Base-by-base conservation (phyloP, 2,329 filamentous ascomycete genomes). In the Cladophialophora bantiana region DNA sequence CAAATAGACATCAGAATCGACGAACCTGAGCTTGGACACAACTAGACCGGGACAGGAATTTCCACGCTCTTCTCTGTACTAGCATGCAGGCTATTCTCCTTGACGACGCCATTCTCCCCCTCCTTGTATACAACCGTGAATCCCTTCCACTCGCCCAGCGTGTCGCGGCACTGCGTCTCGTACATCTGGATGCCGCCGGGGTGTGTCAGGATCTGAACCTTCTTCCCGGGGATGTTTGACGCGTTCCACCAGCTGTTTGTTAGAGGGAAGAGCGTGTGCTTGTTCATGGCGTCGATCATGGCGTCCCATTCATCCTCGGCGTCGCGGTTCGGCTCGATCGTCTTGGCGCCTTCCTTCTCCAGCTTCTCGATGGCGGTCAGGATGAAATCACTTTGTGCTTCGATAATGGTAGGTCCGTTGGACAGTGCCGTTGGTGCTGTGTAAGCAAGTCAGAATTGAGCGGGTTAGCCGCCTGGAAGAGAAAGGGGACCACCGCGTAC, bases 221-320 rank as follows among this genome's bases (percentile, higher is more conserved):
- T 65, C 77, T 88, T 88, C 0, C 82, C 84, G 0, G 86, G 85
- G 0, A 87, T 78, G 38, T 78, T 85, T 0, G 80, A 82, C 1
- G 86, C 86, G 82, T 86, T 85, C 70, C 86, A 88, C 18, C 83
- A 87, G 3, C 79, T 83, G n/a, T 75, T 77, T 0, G 81, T 81
- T 0, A 78, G 82, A 0, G 84, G 83, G 65, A 88, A 80, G 3
- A 88, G 75, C 5, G 79, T 81, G n/a, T 48, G 70, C 69, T 85
- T 75, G 45, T 79, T 82, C 2, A 85, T 61, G 1, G 81, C 77
- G 26, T 83, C 70, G n/a, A 87, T 78, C 10, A 78, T 75, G 35
- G 82, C 71, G 73, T 83, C 86, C 84, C 84, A 89, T 5, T 76
- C 70, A 6, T 80, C 73, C 7, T 82, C 78, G 0, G 83, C 82